These are phyloP conservation scores for Blastocystis sp. DNA, from an alignment of 352 stramenopile genomes.

Conservation along the genomic window DNA sequence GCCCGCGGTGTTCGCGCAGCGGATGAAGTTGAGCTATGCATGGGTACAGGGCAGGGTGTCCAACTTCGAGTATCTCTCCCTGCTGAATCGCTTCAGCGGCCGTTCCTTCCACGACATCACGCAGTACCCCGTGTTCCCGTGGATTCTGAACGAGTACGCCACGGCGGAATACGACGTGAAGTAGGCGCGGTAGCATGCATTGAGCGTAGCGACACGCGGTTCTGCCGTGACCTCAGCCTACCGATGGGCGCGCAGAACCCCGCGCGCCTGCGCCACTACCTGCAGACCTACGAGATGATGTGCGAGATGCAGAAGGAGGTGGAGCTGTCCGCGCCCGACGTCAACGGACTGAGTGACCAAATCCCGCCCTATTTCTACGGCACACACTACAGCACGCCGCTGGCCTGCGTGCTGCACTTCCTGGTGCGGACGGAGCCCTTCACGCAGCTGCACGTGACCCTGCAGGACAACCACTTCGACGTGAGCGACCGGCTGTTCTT, in stretches of 20 bases:
- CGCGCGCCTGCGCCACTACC: constrained; percentile 76
- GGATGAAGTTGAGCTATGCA: background rate
- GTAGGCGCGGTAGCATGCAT: background rate
- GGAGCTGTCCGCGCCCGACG: background rate
- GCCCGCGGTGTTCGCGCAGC: background rate
- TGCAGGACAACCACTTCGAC: constrained; percentile 95
- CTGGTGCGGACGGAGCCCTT: constrained; percentile 93
- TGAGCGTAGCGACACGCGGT: constrained; percentile 75
- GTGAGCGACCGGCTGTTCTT: constrained; percentile 93
- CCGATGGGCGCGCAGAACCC: constrained; percentile 91
- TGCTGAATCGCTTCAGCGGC: constrained; percentile 88
- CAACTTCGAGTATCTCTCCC: constrained; percentile 89
- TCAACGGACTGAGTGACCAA: constrained; percentile 74
- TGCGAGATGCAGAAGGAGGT: background rate
- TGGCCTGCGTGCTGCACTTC: constrained; percentile 94
- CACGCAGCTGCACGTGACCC: constrained; percentile 84
- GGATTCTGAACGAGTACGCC: constrained; percentile 89
- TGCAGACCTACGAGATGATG: constrained; percentile 72
- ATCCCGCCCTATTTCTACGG: constrained; percentile 86
- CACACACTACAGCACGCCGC: constrained; percentile 90
- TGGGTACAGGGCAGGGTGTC: constrained; percentile 51
- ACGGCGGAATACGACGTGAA: constrained; percentile 82
- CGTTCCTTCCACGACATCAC: constrained; percentile 92
- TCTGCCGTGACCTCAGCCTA: constrained; percentile 89
- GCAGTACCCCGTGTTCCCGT: constrained; percentile 95